phyloP scores from a whole-genome alignment of 345 rosid genomes.

The Hibiscus syriacus region DNA sequence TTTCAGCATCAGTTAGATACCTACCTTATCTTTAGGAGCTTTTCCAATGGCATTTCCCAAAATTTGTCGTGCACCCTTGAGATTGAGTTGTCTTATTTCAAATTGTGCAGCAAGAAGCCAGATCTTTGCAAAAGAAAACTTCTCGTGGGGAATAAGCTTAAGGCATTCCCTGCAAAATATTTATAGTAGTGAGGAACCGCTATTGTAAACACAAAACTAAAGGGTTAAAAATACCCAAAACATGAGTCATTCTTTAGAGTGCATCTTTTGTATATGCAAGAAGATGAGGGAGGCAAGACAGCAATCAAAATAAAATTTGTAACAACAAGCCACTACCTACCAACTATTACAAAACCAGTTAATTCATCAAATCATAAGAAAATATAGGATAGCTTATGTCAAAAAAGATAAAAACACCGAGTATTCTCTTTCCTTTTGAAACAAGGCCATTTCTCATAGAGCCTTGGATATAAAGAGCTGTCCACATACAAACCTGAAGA shows the following conservation, averaged over 20 bases:
- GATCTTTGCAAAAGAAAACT: constrained; percentile 80
- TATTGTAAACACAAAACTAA: not conserved
- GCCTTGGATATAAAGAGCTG: not conserved
- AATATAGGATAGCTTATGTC: not conserved
- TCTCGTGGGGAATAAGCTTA: constrained; percentile 70
- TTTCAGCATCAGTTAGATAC: not conserved
- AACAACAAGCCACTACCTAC: not conserved
- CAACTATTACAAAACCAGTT: not conserved
- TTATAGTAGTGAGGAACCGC: constrained; percentile 11
- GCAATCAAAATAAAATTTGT: not conserved
- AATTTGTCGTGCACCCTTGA: constrained; percentile 65
- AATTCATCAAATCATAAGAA: not conserved
- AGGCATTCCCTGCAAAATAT: constrained; percentile 60
- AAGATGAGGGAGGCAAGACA: not conserved
- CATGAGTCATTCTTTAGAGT: not conserved
- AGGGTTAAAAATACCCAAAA: not conserved
- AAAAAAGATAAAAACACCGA: not conserved
- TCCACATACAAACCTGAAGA: not conserved
- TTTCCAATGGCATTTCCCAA: constrained; percentile 84
- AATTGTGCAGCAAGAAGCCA: constrained; percentile 91
- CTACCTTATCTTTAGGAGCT: constrained; percentile 91
- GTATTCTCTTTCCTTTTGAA: too few species aligned
- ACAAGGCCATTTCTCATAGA: not conserved
- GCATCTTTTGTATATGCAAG: not conserved
- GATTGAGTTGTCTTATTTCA: constrained; percentile 85